phyloP scores from a whole-genome alignment of 2,329 filamentous ascomycete species.

The Neonectria neomacrospora region DNA sequence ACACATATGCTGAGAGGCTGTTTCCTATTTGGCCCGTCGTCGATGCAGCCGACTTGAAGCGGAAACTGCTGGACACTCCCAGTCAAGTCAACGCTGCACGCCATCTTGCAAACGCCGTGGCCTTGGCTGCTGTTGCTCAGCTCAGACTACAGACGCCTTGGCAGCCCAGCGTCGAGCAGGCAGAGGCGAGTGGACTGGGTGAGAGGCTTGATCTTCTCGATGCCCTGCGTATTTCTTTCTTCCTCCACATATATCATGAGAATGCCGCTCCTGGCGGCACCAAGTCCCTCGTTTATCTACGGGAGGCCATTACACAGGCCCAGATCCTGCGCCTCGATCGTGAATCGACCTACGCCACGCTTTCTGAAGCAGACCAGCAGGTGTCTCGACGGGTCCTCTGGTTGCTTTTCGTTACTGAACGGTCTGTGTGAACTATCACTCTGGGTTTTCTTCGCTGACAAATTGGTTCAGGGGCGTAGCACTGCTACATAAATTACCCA shows the following conservation, averaged over 20 bases:
- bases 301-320: constrained; percentile 63
- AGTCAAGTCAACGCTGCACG: constrained; percentile 49
- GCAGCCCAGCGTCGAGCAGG: constrained; percentile 41
- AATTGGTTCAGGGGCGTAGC: constrained; percentile 55
- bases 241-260: constrained; percentile 63
- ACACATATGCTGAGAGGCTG: constrained; percentile 60
- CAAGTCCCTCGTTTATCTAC: constrained; percentile 59
- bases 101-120: constrained; percentile 58
- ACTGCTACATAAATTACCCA: constrained; percentile 61
- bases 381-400: constrained; percentile 58
- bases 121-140: constrained; percentile 60
- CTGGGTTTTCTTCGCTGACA: constrained; percentile 20
- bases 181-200: constrained; percentile 44
- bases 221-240: constrained; percentile 59
- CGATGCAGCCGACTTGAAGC: constrained; percentile 55
- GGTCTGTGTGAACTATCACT: constrained; percentile 33
- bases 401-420: constrained; percentile 61
- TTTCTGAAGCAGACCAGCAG: constrained; percentile 54
- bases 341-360: constrained; percentile 52
- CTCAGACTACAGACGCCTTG: constrained; percentile 53
- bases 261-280: constrained; percentile 58
- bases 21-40: constrained; percentile 65
- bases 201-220: constrained; percentile 51
- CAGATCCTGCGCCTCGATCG: constrained; percentile 61
- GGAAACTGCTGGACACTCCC: constrained; percentile 48